Evolutionary conservation across 371 early-diverging fungal genomes (phyloP), one percentile per base, ranked within the genome.

Genomic region (Mortierella sp.): DNA sequence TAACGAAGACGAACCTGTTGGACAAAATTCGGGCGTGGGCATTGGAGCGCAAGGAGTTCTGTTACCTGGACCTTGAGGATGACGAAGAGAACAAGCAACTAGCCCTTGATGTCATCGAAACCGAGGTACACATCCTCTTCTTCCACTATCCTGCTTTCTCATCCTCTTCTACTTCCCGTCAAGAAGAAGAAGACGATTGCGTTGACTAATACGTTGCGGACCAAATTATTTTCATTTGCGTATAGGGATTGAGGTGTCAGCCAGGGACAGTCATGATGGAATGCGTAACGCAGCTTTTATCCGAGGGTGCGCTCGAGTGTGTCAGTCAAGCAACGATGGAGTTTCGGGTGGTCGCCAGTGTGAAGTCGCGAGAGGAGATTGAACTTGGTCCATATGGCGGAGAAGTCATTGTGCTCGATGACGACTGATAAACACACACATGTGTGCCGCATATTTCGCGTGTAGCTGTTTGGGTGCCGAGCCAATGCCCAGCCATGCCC

Each of bases 21-120:
- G 58, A 71, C 24, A 47, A 39, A 4, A 37, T 75, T 16, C 70
- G 69, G 6, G 48, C 22, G 5, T 79, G 79, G 79, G 61, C 70
- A 6, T 1, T 26, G 1, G 24, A n/a, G 1, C 75, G 69, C 8
- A 39, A 67, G 14, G 71, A 66, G 68, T 79, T 79, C 65, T 43
- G 34, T 10, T 64, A 52, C 31, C 14, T 71, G 24, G 79, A 79
- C 0, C 47, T 79, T 0, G 53, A 67, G 24, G 65, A 71, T 19
- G 75, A 79, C 22, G 69, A 68, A 2, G 58, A 37, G 34, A 78
- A 40, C 37, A 44, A 48, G 29, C n/a, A 37, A 24, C 24, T 73
- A 4, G 78, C 69, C 4, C 19, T 26, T 0, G 58, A 68, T 13
- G 39, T 73, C 19, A n/a, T 68, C 4, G 22, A 31, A 9, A 6